Evolutionary conservation across 1,284 basidiomycete genomes (phyloP).

Genomic region (Cystobasidiaceae sp.): DNA sequence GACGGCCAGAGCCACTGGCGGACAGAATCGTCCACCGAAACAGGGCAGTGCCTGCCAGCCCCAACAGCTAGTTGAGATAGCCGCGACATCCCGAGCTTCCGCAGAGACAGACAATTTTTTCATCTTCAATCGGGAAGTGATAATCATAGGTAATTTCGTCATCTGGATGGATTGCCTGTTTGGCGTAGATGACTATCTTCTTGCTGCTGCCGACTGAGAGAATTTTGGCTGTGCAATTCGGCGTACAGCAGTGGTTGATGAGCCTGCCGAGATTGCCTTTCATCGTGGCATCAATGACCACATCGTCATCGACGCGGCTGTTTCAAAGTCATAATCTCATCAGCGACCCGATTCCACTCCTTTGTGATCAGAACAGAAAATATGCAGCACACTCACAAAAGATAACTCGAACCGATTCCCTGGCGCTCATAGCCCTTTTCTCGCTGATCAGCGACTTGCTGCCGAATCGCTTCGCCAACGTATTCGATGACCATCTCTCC

Average conservation of each 20-base stretch:
- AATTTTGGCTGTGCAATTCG: conserved; percentile 96
- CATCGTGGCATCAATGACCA: conserved; percentile 41
- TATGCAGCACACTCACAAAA: conserved; percentile 64
- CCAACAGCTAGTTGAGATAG: conserved; percentile 31
- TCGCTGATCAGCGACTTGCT: conserved; percentile 91
- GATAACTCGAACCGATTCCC: conserved; percentile 89
- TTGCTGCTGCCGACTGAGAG: conserved; percentile 97
- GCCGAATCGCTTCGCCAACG: conserved; percentile 90
- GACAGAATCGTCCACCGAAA: too few species aligned
- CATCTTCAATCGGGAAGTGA: conserved; percentile 89
- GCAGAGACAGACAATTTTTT: conserved; percentile 53
- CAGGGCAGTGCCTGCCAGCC: too few species aligned
- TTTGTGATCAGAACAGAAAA: neutral
- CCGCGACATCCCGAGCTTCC: conserved; percentile 47
- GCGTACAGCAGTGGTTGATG: conserved; percentile 96
- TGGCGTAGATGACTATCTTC: conserved; percentile 99
- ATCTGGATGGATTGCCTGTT: conserved; percentile 83
- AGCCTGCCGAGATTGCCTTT: conserved; percentile 58
- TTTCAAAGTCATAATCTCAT: neutral
- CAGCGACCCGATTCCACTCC: conserved; percentile 40
- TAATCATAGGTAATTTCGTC: conserved; percentile 95
- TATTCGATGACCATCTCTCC: conserved; percentile 99
- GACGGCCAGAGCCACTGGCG: too few species aligned
- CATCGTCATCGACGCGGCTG: conserved; percentile 49
- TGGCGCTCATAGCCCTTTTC: conserved; percentile 95